phyloP scores from a whole-genome alignment of 2,329 filamentous ascomycete species.

The Phyllosticta citriasiana region DNA sequence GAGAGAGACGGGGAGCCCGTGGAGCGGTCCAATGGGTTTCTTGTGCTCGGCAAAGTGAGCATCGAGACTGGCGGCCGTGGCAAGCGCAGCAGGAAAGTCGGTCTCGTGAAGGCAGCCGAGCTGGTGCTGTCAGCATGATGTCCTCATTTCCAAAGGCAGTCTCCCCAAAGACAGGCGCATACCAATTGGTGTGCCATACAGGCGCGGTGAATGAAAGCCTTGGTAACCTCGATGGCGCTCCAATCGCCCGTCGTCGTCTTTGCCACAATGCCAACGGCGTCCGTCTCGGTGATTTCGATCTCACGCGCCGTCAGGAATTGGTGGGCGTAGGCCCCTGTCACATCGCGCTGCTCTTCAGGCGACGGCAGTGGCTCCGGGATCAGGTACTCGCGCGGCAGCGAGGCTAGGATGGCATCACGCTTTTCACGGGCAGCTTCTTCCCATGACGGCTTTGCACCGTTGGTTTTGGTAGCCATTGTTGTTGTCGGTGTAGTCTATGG shows the following conservation, averaged over 20 bases:
- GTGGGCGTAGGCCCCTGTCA: constrained; percentile 47
- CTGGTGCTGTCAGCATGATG: constrained; percentile 11
- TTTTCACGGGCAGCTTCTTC: constrained; percentile 5
- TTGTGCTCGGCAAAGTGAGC: constrained; percentile 25
- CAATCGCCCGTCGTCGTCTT: constrained; percentile 45
- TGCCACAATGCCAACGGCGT: constrained; percentile 46
- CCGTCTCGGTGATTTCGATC: constrained; percentile 51
- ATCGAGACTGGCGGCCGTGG: constrained; percentile 32
- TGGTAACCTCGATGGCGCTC: constrained; percentile 46
- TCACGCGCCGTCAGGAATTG: constrained; percentile 45
- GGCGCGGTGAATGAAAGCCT: constrained; percentile 47
- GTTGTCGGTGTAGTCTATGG: neutral
- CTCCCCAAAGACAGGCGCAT: constrained; percentile 1
- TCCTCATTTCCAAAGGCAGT: too few species aligned
- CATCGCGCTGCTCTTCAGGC: constrained; percentile 14
- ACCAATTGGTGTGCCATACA: constrained; percentile 43
- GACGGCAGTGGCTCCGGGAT: neutral
- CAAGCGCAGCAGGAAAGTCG: constrained; percentile 38
- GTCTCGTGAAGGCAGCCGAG: constrained; percentile 36
- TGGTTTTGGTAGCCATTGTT: neutral
- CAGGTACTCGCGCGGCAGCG: constrained; percentile 5
- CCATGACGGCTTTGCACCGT: constrained; percentile 3
- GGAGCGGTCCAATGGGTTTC: constrained; percentile 35
- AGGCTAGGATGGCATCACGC: constrained; percentile 4
- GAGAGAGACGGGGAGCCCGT: constrained; percentile 38